Percentiles rank a stretch among this genome's conserved stretches.
phyloP scores from a whole-genome alignment of 768 basidiomycete species.

The Tylopilus sp. region DNA sequence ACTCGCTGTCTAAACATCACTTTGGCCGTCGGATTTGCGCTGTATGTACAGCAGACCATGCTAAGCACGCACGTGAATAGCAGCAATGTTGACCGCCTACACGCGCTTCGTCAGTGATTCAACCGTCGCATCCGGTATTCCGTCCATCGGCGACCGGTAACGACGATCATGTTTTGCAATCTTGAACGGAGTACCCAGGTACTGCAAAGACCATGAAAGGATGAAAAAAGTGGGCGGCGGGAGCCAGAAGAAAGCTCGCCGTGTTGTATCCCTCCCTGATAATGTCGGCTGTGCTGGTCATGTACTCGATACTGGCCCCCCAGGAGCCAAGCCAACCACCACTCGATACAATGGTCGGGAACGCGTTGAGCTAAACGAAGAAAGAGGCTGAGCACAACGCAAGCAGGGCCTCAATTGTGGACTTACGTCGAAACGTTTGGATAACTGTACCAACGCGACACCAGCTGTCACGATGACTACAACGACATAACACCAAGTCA shows the following conservation, averaged over 20 bases:
- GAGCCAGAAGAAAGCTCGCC: no score
- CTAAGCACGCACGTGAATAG: not conserved
- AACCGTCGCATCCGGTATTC: not conserved
- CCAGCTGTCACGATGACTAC: not conserved
- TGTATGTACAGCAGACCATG: not conserved
- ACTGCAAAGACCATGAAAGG: conserved; percentile 8
- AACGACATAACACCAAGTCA: not conserved
- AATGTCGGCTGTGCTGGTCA: not conserved
- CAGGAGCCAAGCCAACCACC: conserved; percentile 3
- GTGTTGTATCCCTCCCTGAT: conserved; percentile 4
- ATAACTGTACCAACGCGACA: not conserved
- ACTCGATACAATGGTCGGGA: not conserved
- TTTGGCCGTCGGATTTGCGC: not conserved
- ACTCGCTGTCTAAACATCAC: not conserved
- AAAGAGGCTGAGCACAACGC: not conserved
- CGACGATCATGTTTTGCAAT: conserved; percentile 31
- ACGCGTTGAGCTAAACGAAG: not conserved
- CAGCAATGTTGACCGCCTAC: not conserved
- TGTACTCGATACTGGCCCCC: conserved; percentile 11
- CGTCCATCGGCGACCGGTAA: conserved; percentile 19
- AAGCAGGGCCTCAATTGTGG: not conserved
- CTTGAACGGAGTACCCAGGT: conserved; percentile 29
- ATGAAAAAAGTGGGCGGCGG: no score
- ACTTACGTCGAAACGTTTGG: not conserved
- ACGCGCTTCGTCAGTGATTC: not conserved